Percentiles rank a stretch among this genome's conserved stretches.
Conservation (phyloP, 257 asterid species). For the Paraleonurus japonicus region DNA sequence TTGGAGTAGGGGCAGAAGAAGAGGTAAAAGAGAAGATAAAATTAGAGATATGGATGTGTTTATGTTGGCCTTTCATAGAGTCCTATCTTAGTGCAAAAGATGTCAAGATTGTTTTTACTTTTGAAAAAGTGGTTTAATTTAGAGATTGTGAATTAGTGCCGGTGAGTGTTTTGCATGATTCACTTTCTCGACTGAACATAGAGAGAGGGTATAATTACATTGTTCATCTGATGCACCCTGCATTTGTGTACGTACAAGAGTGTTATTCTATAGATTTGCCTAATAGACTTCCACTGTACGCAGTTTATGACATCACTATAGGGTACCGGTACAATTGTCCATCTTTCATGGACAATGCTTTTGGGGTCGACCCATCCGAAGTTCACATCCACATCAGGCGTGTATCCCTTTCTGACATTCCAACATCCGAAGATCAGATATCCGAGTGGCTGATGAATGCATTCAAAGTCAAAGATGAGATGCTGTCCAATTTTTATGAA, state of each 20-base stretch:
- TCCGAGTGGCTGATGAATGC: slow-evolving; percentile 69
- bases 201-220: background rate
- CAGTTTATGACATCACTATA: slow-evolving; percentile 90
- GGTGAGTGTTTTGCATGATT: background rate
- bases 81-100: background rate
- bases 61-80: background rate
- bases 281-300: slow-evolving; percentile 15
- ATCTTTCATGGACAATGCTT: slow-evolving; percentile 78
- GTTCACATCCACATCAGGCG: slow-evolving; percentile 78
- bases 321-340: slow-evolving; percentile 75
- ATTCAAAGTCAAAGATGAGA: slow-evolving; percentile 62
- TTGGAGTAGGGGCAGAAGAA: background rate
- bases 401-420: slow-evolving; percentile 49
- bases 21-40: background rate
- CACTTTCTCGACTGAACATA: background rate
- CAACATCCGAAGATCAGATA: slow-evolving; percentile 51
- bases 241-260: too few species aligned
- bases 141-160: background rate
- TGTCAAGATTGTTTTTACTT: background rate
- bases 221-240: too few species aligned
- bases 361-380: slow-evolving; percentile 83
- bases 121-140: background rate
- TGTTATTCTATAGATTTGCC: too few species aligned
- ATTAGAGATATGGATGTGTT: background rate
- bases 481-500: slow-evolving; percentile 56